Evolutionary conservation across 176 grass and related monocot genomes (phyloP).

Genomic region (Hordeum marinum): DNA sequence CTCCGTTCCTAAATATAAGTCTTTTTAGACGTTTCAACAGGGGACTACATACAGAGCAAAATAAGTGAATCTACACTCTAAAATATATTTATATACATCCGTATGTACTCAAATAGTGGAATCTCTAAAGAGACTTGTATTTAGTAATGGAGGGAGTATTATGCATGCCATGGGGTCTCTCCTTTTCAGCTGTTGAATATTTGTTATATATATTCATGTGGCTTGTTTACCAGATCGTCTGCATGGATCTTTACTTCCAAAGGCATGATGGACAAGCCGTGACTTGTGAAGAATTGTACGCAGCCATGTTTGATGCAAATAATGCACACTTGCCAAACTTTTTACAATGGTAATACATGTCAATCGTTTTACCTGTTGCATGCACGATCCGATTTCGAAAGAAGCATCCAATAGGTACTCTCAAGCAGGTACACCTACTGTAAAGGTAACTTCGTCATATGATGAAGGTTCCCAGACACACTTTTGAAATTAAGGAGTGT

Average conservation of each 20-base stretch:
- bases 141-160: neutral
- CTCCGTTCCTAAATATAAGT: too few relatives aligned
- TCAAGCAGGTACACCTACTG: conserved; percentile 76
- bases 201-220: neutral
- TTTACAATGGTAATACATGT: conserved; percentile 62
- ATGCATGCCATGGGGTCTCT: conserved; percentile 1
- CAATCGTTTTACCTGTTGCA: neutral
- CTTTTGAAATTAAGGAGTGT: conserved; percentile 79
- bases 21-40: too few relatives aligned
- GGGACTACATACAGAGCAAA: too few relatives aligned
- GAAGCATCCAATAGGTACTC: conserved; percentile 69
- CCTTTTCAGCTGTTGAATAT: neutral
- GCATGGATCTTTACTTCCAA: conserved; percentile 99
- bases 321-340: conserved; percentile 79
- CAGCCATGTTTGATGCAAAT: conserved; percentile 99
- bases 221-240: conserved; percentile 8
- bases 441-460: conserved; percentile 75
- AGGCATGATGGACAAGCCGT: conserved; percentile 98
- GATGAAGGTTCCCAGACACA: conserved; percentile 61
- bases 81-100: too few relatives aligned
- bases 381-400: conserved; percentile 16
- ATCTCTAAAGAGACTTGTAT: too few relatives aligned
- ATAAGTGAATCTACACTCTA: too few relatives aligned
- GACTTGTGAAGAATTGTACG: conserved; percentile 93
- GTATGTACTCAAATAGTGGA: too few relatives aligned